Base-by-base conservation (phyloP, 139 green algal species). In the Chlamydomonas applanata region DNA sequence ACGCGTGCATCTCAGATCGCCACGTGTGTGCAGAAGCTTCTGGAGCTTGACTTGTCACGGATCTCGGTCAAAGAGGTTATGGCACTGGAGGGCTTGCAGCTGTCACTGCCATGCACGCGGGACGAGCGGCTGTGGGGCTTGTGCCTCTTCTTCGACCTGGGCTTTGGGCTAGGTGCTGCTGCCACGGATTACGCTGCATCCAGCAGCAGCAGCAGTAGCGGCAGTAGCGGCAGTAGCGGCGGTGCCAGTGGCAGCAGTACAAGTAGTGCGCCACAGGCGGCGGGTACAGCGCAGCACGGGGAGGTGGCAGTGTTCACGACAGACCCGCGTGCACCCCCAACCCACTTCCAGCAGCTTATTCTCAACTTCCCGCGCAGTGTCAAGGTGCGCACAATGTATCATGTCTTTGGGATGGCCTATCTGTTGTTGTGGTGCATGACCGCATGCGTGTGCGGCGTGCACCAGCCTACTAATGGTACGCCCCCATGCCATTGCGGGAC, bases 321-420 rank as follows among this genome's bases (percentile, higher is more conserved):
- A 11, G 59, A 66, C 59, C 59, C 59, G n/a, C 59, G 59, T 22
- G 59, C 59, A 34, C 59, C 59, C 4, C 59, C 59, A 4, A 66
- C 59, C 3, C 59, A 66, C 25, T 66, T 40, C 25, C 59, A 66
- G 3, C 59, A 66, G 25, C 59, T 66, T 4, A 30, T 66, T 9
- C 59, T 66, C 59, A 66, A 30, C 59, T 66, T 66, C 59, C 59
- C 59, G 35, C 24, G 59, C 24, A 30, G n/a, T 40, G 59, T 66
- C n/a, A 34, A 35, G n/a, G 59, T 49, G 40, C n/a, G n/a, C n/a
- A n/a, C n/a, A n/a, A n/a, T n/a, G n/a, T n/a, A n/a, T n/a, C n/a
- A n/a, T n/a, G n/a, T n/a, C n/a, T n/a, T n/a, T n/a, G n/a, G n/a
- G n/a, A n/a, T n/a, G n/a, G n/a, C n/a, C n/a, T n/a, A n/a, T n/a